phyloP scores from a whole-genome alignment of 106 monocot genomes.

The Agapanthus africanus region DNA sequence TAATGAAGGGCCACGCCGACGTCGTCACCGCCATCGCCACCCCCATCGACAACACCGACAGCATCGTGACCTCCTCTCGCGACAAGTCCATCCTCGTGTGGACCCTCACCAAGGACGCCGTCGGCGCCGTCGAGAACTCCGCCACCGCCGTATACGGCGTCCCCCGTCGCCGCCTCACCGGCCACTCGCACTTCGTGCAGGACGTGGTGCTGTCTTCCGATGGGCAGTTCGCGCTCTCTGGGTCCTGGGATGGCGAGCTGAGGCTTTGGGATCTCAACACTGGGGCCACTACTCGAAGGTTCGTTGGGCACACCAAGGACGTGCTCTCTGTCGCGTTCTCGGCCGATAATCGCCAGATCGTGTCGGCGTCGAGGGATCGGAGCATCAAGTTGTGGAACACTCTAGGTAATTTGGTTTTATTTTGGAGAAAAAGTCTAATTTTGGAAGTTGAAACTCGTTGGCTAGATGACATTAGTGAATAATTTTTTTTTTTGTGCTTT shows the following conservation, averaged over 20 bases:
- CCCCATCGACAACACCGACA: conserved; percentile 46
- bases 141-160: conserved; percentile 16
- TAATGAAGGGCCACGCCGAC: conserved; percentile 37
- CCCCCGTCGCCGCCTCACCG: conserved; percentile 29
- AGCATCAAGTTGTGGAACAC: conserved; percentile 34
- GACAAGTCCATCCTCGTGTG: conserved; percentile 57
- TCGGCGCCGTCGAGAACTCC: not conserved
- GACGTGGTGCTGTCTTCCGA: conserved; percentile 29
- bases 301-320: conserved; percentile 26
- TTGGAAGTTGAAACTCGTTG: too few relatives aligned
- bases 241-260: conserved; percentile 26
- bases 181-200: conserved; percentile 30
- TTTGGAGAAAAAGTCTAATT: too few relatives aligned
- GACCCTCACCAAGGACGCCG: conserved; percentile 34
- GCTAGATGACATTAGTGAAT: too few relatives aligned
- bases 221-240: conserved; percentile 28
- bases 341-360: conserved; percentile 26
- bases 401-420: conserved; percentile 1
- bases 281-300: conserved; percentile 20
- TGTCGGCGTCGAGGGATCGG: conserved; percentile 20
- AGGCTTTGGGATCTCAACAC: conserved; percentile 27
- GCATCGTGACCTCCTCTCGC: conserved; percentile 49
- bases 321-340: conserved; percentile 31
- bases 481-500: too few relatives aligned
- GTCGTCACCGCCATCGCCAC: conserved; percentile 44